Evolutionary conservation across 1,284 basidiomycete genomes (phyloP).

Genomic region (Cryptococcus hybrid): DNA sequence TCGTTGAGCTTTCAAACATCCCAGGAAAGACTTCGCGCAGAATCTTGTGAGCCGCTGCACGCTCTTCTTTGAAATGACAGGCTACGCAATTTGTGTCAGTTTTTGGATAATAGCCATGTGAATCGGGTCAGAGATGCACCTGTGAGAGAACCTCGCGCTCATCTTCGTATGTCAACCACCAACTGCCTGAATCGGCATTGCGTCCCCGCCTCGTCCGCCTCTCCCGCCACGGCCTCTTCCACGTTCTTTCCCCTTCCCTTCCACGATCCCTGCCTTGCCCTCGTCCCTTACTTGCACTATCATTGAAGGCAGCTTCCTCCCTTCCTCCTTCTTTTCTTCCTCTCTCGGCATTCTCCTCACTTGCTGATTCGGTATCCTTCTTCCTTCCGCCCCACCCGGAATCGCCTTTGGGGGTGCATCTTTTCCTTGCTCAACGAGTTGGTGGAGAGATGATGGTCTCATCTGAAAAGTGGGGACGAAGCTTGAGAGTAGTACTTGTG

Average conservation of each 20-base stretch:
- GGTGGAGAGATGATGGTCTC: conserved; percentile 63
- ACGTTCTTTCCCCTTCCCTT: conserved; percentile 45
- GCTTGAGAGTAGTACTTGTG: conserved; percentile 57
- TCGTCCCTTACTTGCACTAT: conserved; percentile 34
- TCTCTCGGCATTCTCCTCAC: conserved; percentile 38
- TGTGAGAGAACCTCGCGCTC: conserved; percentile 72
- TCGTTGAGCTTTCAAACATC: conserved; percentile 65
- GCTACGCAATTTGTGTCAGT: conserved; percentile 53
- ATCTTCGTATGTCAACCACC: conserved; percentile 55
- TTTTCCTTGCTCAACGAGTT: conserved; percentile 73
- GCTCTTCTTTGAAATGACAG: conserved; percentile 74
- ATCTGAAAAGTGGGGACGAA: conserved; percentile 64
- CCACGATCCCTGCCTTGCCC: conserved; percentile 33
- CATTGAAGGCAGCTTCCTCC: conserved; percentile 20
- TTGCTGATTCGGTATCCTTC: conserved; percentile 26
- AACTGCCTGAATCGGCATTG: conserved; percentile 45
- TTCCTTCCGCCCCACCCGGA: conserved; percentile 51
- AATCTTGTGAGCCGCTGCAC: conserved; percentile 77
- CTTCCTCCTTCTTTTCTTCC: conserved; percentile 30
- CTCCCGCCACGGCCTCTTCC: conserved; percentile 52
- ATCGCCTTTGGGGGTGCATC: conserved; percentile 59
- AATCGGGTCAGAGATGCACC: conserved; percentile 51
- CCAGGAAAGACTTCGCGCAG: conserved; percentile 79
- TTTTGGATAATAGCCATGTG: background rate
- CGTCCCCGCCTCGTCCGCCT: conserved; percentile 54